Base-by-base conservation (phyloP, 1,139 yeast species). In the Debaryomycetaceae sp. region DNA sequence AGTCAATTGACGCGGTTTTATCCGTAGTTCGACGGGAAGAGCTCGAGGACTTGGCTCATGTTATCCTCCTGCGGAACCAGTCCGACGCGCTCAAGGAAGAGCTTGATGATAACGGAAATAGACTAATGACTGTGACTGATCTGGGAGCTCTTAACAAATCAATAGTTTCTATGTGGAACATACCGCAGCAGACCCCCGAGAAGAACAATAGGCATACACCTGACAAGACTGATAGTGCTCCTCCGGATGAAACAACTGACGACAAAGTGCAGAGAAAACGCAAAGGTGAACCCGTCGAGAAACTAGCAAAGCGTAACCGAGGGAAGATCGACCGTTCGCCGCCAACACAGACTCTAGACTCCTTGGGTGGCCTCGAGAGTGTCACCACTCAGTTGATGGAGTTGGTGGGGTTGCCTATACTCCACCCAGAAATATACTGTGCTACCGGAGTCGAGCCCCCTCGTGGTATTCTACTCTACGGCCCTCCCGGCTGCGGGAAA, bases 401-500 rank as follows among this genome's bases (percentile, higher is more conserved):
- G 50, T 62, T 86, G 26, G 78, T 92, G 2, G 95, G 94, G 2
- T 67, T 90, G 58, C 98, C 98, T 0, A 75, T 90, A 22, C 58
- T 82, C 25, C 98, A 90, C 47, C 96, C 97, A 0, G 98, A 90
- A 51, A 82, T 90, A 2, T 90, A 85, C 47, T 41, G 62, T 13
- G 69, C 87, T 7, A 81, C 95, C 0, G 97, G 98, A 15, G 87
- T 90, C 4, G 95, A 86, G 41, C 95, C 96, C 11, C 95, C 98
- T n/a, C 66, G 97, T 27, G 98, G 98, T 35, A 95, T 90, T 2
- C 53, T 90, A 18, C 58, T 90, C 19, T 95, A 87, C 51, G 99
- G 99, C 0, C 98, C 99, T 1, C 98, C 98, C 1, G 99, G 99
- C 11, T 90, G 98, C 60, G 99, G 99, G 49, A 90, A 90, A 47